A percentile compares a stretch with the other conserved stretches of the same genome.
phyloP scores from a whole-genome alignment of 2,329 filamentous ascomycete genomes.

The Emmonsiellopsis sp. region DNA sequence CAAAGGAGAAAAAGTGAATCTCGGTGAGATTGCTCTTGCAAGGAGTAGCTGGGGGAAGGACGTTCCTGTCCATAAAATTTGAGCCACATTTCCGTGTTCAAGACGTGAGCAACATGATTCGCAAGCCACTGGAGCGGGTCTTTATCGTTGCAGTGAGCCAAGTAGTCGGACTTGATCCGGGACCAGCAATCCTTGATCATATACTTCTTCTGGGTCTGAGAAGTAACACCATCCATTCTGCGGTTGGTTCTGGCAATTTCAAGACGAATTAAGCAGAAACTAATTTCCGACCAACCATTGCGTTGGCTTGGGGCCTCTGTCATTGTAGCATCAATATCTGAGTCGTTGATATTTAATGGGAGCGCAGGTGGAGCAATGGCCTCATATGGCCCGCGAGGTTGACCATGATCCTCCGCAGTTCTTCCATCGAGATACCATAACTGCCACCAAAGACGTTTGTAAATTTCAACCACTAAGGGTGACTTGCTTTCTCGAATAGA shows the following conservation, averaged over 20 bases:
- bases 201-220: conserved; percentile 19
- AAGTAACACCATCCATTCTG: conserved; percentile 4
- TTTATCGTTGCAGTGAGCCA: conserved; percentile 34
- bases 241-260: conserved; percentile 35
- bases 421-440: conserved; percentile 31
- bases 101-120: conserved; percentile 55
- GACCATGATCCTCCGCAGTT: conserved; percentile 31
- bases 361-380: conserved; percentile 25
- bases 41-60: conserved; percentile 12
- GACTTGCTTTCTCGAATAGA: conserved; percentile 17
- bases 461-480: conserved; percentile 34
- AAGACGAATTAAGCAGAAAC: conserved; percentile 36
- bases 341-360: conserved; percentile 38
- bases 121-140: conserved; percentile 54
- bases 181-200: conserved; percentile 40
- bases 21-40: conserved; percentile 42
- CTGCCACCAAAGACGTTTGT: conserved; percentile 34
- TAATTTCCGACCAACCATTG: conserved; percentile 40
- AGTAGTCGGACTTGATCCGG: conserved; percentile 40
- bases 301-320: conserved; percentile 33
- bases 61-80: conserved; percentile 61
- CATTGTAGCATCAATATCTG: conserved; percentile 32
- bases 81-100: conserved; percentile 65
- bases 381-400: conserved; percentile 20
- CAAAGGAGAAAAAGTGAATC: conserved; percentile 58